Percentiles rank a stretch among this genome's conserved stretches.
Evolutionary conservation across 2,329 filamentous ascomycete species (phyloP).

Genomic region (Penicillium brevicompactum): DNA sequence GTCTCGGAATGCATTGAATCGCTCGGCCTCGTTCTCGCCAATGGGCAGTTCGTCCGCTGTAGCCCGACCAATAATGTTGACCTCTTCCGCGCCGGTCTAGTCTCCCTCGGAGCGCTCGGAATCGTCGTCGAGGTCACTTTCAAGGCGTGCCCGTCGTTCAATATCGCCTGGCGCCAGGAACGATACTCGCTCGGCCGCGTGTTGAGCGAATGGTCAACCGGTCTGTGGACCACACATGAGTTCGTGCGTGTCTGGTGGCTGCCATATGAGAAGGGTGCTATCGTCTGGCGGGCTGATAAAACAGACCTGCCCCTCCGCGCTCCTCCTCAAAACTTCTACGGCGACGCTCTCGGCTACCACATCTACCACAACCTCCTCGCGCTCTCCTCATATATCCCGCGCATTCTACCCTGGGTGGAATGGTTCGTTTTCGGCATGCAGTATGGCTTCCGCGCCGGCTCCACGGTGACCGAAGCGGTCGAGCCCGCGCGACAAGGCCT

Average conservation of each 20-base stretch:
- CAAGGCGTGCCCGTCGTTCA: slow-evolving; percentile 75
- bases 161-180: slow-evolving; percentile 83
- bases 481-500: slow-evolving; percentile 79
- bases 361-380: slow-evolving; percentile 91
- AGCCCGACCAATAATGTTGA: slow-evolving; percentile 67
- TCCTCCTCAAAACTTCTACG: slow-evolving; percentile 75
- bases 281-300: slow-evolving; percentile 87
- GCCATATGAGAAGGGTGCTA: slow-evolving; percentile 83
- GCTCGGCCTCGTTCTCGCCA: slow-evolving; percentile 78
- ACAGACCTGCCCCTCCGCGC: slow-evolving; percentile 63
- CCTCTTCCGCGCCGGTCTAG: slow-evolving; percentile 83
- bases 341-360: slow-evolving; percentile 78
- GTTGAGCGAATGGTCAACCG: slow-evolving; percentile 69
- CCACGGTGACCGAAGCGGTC: slow-evolving; percentile 69
- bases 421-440: slow-evolving; percentile 98
- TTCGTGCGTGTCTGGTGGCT: slow-evolving; percentile 98
- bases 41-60: slow-evolving; percentile 74
- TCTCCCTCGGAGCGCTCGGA: slow-evolving; percentile 86
- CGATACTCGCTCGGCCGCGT: slow-evolving; percentile 71
- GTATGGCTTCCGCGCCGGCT: slow-evolving; percentile 77
- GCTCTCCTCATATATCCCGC: slow-evolving; percentile 74
- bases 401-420: slow-evolving; percentile 83
- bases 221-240: slow-evolving; percentile 80
- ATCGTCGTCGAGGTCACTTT: slow-evolving; percentile 90
- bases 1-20: slow-evolving; percentile 76